Conservation (phyloP, 2,329 filamentous ascomycete genomes). For the Fusarium oligoseptatum region DNA sequence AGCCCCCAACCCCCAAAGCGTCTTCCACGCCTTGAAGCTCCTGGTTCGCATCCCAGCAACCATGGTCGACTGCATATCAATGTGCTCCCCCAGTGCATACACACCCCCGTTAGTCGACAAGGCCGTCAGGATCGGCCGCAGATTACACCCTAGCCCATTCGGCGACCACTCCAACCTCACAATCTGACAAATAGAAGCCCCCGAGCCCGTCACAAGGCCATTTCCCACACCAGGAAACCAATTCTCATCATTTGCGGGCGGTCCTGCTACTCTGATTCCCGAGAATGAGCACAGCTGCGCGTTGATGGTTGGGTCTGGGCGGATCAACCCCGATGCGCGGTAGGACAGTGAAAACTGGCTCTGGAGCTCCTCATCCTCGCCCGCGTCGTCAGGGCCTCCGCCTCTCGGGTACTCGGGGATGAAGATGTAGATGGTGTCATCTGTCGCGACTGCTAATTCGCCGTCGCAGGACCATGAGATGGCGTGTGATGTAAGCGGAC, state of each 20-base stretch:
- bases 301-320: slow-evolving; percentile 60
- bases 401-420: slow-evolving; percentile 59
- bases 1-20: slow-evolving; percentile 69
- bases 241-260: slow-evolving; percentile 44
- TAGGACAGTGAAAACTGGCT: slow-evolving; percentile 52
- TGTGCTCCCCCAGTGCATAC: slow-evolving; percentile 64
- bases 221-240: slow-evolving; percentile 59
- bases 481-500: slow-evolving; percentile 59
- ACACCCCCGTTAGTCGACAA: slow-evolving; percentile 65
- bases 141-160: slow-evolving; percentile 66
- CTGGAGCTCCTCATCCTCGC: slow-evolving; percentile 46
- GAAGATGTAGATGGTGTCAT: slow-evolving; percentile 67
- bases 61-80: slow-evolving; percentile 47
- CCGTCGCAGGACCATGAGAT: slow-evolving; percentile 69
- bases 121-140: slow-evolving; percentile 64
- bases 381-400: slow-evolving; percentile 43
- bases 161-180: slow-evolving; percentile 70
- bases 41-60: slow-evolving; percentile 52
- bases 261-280: slow-evolving; percentile 50
- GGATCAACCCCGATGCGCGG: slow-evolving; percentile 51
- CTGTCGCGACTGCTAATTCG: slow-evolving; percentile 68
- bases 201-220: slow-evolving; percentile 61
- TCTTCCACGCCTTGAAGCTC: slow-evolving; percentile 64
- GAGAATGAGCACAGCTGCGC: slow-evolving; percentile 58
- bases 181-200: slow-evolving; percentile 66